phyloP scores from a whole-genome alignment of 2,329 filamentous ascomycete species.

The Alternaria alternata region DNA sequence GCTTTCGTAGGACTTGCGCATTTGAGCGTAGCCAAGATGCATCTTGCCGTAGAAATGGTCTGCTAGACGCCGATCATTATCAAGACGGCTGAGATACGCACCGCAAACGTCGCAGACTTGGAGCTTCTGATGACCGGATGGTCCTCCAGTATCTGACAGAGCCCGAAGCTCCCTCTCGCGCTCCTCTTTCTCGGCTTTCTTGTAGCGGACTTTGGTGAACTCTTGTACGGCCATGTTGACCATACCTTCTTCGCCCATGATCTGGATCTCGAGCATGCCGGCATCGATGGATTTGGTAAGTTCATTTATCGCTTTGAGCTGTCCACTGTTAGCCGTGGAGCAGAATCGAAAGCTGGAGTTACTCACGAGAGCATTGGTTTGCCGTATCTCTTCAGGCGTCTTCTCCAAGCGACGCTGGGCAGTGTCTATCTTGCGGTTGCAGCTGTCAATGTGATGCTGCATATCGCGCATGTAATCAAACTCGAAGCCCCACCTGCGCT shows the following conservation, averaged over 20 bases:
- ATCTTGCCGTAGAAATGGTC: constrained; percentile 99
- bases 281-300: constrained; percentile 79
- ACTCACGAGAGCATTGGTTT: constrained; percentile 82
- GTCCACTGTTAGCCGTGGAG: constrained; percentile 22
- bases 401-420: constrained; percentile 93
- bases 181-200: constrained; percentile 81
- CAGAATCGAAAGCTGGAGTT: background rate
- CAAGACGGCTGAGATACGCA: constrained; percentile 87
- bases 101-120: constrained; percentile 99
- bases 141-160: constrained; percentile 89
- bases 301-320: constrained; percentile 85
- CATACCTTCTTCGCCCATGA: constrained; percentile 81
- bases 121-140: constrained; percentile 94
- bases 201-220: constrained; percentile 82
- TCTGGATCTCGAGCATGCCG: constrained; percentile 83
- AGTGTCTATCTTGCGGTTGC: constrained; percentile 89
- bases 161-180: constrained; percentile 88
- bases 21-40: constrained; percentile 97
- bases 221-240: constrained; percentile 87
- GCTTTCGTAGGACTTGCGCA: constrained; percentile 91
- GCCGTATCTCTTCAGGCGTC: constrained; percentile 94
- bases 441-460: constrained; percentile 95
- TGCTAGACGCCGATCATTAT: constrained; percentile 91
- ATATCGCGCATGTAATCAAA: constrained; percentile 97
- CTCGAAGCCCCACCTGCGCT: constrained; percentile 85